phyloP scores from a whole-genome alignment of 2,329 filamentous ascomycete species.

The Cytospora paraplurivora region DNA sequence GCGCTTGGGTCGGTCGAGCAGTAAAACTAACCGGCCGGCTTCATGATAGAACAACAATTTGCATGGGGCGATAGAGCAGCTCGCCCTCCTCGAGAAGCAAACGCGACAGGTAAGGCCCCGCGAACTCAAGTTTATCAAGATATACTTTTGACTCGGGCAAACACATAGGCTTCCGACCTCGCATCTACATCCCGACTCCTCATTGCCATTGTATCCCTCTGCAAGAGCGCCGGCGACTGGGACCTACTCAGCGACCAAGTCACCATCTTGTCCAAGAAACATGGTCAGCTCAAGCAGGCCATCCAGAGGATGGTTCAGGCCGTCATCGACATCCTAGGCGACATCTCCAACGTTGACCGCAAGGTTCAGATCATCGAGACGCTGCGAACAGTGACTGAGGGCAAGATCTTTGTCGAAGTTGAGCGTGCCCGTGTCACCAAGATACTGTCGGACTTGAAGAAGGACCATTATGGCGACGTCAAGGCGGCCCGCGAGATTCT shows the following conservation, averaged over 20 bases:
- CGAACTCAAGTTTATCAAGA: background rate
- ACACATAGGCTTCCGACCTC: constrained; percentile 83
- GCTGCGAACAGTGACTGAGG: constrained; percentile 92
- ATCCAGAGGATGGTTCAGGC: constrained; percentile 99
- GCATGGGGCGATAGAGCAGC: constrained; percentile 88
- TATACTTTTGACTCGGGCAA: constrained; percentile 5
- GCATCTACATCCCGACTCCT: constrained; percentile 90
- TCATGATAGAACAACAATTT: constrained; percentile 70
- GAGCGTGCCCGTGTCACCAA: constrained; percentile 94
- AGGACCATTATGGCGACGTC: constrained; percentile 81
- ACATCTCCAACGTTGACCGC: constrained; percentile 79
- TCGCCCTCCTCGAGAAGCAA: constrained; percentile 90
- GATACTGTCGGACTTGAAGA: constrained; percentile 97
- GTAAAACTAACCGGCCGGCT: constrained; percentile 1
- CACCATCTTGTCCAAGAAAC: constrained; percentile 95
- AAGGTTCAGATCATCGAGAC: constrained; percentile 96
- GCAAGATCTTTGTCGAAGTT: constrained; percentile 99
- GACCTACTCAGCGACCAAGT: constrained; percentile 95
- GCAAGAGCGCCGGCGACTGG: constrained; percentile 93
- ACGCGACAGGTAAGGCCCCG: constrained; percentile 75
- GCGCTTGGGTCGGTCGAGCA: no score
- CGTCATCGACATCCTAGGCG: constrained; percentile 88
- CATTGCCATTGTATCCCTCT: constrained; percentile 86
- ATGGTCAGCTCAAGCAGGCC: constrained; percentile 98
- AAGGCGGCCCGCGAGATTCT: constrained; percentile 89